Evolutionary conservation across 1,284 basidiomycete species (phyloP), one percentile per base, ranked within the genome.

Genomic region (Butyriboletus appendiculatus): DNA sequence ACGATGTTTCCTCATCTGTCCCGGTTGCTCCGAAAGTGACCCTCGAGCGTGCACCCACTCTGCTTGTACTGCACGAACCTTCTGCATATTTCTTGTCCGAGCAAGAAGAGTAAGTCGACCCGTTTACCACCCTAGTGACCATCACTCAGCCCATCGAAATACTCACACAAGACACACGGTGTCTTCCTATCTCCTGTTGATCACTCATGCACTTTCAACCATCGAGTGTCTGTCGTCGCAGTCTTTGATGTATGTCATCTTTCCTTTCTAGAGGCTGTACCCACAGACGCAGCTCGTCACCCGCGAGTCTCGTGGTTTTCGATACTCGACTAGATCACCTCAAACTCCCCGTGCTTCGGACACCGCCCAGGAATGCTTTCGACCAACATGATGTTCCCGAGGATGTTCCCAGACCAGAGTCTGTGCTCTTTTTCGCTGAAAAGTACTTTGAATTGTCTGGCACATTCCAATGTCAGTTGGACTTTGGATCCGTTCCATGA

Each of bases 51-150:
- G 58, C 76, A 0, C 84, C 85, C 22, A 73, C 75, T 38, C 65
- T 90, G 5, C 62, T 92, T 15, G 74, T 92, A 18, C 65, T 92
- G 16, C 79, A 82, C 50, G 88, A 90, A 57, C 74, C 78, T 1
- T 90, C 88, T 3, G 63, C 73, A 1, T 88, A 86, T 64, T 84
- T 90, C 60, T 53, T 74, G 24, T 60, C 64, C 4, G 62, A 64
- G 34, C 60, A 66, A 49, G 62, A 64, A 63, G 65, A 62, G 67
- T 69, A 49, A 65, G 67, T 60, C 18, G 20, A 40, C 33, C 24
- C 24, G 18, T 46, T 42, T 24, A 22, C 24, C 26, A 15, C 26
- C 11, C 24, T 12, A 11, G n/a, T 26, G 10, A 47, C 4, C 22
- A 2, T 28, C 28, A 11, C 43, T 43, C 28, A 35, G 8, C 22